Conservation (phyloP, 2,329 filamentous ascomycete genomes). For the Shiraia bambusicola region DNA sequence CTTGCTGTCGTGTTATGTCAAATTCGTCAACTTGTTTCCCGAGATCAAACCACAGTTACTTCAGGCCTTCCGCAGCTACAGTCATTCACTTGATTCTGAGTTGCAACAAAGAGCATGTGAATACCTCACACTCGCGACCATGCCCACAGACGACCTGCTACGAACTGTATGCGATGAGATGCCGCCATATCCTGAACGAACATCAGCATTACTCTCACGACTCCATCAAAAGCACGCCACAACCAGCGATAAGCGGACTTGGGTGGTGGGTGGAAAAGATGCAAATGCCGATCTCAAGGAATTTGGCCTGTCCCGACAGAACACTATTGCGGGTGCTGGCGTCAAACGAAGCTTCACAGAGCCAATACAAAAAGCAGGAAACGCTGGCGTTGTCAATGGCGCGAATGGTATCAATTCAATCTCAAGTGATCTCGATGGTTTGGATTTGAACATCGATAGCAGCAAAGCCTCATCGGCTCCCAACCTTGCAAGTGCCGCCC, state of each 20-base stretch:
- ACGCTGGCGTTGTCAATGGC: constrained; percentile 35
- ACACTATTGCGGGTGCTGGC: constrained; percentile 65
- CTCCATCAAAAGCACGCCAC: constrained; percentile 92
- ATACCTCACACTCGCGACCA: constrained; percentile 80
- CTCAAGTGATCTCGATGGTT: constrained; percentile 67
- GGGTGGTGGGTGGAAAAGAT: constrained; percentile 96
- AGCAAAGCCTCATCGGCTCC: constrained; percentile 64
- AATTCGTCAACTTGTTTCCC: constrained; percentile 96
- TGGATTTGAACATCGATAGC: constrained; percentile 71
- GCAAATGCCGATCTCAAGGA: constrained; percentile 82
- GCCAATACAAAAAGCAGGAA: constrained; percentile 37
- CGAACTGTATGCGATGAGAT: constrained; percentile 97
- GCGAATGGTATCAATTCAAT: constrained; percentile 55
- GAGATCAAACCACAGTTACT: constrained; percentile 96
- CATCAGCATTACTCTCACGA: constrained; percentile 86
- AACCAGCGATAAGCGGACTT: constrained; percentile 92
- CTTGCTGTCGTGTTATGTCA: constrained; percentile 92
- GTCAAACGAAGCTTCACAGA: constrained; percentile 83
- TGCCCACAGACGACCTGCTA: constrained; percentile 86
- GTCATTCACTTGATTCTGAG: constrained; percentile 91
- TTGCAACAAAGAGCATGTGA: constrained; percentile 96
- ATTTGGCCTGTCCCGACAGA: constrained; percentile 72
- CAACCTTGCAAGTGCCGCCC: constrained; percentile 88
- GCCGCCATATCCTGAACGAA: constrained; percentile 94
- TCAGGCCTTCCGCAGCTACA: constrained; percentile 87